A percentile compares a stretch with the other conserved stretches of the same genome.
phyloP scores from a whole-genome alignment of 768 basidiomycete species.

The Serendipita sp. region DNA sequence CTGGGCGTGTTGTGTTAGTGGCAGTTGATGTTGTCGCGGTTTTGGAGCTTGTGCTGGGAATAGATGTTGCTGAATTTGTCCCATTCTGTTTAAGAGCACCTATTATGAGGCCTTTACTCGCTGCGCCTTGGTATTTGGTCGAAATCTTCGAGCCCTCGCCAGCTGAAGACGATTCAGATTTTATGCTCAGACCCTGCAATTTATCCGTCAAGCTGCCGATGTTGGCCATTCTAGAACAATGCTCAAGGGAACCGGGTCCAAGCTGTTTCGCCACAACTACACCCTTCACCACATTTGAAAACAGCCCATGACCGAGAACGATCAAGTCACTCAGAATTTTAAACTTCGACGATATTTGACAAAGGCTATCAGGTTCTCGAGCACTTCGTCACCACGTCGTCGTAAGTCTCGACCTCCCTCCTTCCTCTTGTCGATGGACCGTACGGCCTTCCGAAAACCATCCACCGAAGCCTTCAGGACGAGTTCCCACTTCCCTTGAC shows the following conservation, averaged over 20 bases:
- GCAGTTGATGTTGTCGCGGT: not conserved
- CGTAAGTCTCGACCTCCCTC: slow-evolving; percentile 50
- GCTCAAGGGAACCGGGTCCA: not conserved
- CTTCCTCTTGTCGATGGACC: slow-evolving; percentile 48
- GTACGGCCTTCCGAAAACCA: slow-evolving; percentile 44
- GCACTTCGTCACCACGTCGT: slow-evolving; percentile 55
- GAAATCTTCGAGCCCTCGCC: not conserved
- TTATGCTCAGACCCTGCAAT: not conserved
- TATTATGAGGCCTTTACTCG: too few species aligned
- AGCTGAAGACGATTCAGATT: not conserved
- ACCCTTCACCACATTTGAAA: too few species aligned
- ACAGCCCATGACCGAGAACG: not conserved
- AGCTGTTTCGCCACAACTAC: too few species aligned
- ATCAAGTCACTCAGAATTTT: slow-evolving; percentile 11
- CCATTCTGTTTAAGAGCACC: not conserved
- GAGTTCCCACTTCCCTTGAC: slow-evolving; percentile 39
- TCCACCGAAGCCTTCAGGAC: slow-evolving; percentile 44
- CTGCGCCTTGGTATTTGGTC: not conserved
- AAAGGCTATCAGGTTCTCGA: slow-evolving; percentile 62
- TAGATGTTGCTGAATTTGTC: not conserved
- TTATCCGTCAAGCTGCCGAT: not conserved
- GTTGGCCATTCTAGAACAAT: not conserved
- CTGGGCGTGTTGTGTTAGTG: not conserved
- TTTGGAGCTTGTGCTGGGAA: not conserved
- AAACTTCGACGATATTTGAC: slow-evolving; percentile 53